Conservation (phyloP, 805 yeast species). For the Metschnikowia chrysomelidarum region DNA sequence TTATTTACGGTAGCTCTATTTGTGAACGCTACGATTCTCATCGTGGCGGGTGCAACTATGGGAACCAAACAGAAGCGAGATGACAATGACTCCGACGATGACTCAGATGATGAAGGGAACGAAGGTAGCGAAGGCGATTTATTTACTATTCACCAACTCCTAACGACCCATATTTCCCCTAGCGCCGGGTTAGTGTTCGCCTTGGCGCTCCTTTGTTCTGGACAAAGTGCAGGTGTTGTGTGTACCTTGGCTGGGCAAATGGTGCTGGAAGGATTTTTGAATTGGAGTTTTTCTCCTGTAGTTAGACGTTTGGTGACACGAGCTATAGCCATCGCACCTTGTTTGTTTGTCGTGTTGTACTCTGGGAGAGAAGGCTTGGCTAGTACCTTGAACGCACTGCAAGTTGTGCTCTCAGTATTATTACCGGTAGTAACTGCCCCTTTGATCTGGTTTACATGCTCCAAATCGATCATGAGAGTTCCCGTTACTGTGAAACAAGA, state of each 20-base stretch:
- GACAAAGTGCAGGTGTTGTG: slow-evolving; percentile 94
- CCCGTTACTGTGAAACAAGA: slow-evolving; percentile 34
- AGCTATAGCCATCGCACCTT: slow-evolving; percentile 81
- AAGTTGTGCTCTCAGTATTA: slow-evolving; percentile 76
- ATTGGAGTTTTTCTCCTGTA: slow-evolving; percentile 81
- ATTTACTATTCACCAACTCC: slow-evolving; percentile 72
- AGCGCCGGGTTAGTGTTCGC: slow-evolving; percentile 91
- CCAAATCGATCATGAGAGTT: slow-evolving; percentile 63
- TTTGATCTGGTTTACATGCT: slow-evolving; percentile 74
- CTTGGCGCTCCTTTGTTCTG: slow-evolving; percentile 80
- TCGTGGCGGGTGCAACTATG: slow-evolving; percentile 88
- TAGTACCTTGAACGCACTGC: slow-evolving; percentile 71
- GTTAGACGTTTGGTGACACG: slow-evolving; percentile 76
- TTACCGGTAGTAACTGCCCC: slow-evolving; percentile 90
- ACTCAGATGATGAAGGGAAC: slow-evolving; percentile 21
- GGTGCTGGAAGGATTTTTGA: slow-evolving; percentile 86
- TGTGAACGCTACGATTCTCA: slow-evolving; percentile 85
- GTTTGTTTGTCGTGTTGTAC: slow-evolving; percentile 66
- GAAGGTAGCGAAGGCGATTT: slow-evolving; percentile 65
- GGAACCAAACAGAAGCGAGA: slow-evolving; percentile 22
- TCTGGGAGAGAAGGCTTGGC: slow-evolving; percentile 84
- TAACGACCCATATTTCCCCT: slow-evolving; percentile 68
- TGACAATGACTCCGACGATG: slow-evolving; percentile 19
- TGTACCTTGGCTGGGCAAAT: slow-evolving; percentile 93
- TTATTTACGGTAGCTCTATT: slow-evolving; percentile 86